These are phyloP conservation scores for Gossypioides kirkii DNA, from an alignment of 345 rosid genomes.

Conservation along the genomic window DNA sequence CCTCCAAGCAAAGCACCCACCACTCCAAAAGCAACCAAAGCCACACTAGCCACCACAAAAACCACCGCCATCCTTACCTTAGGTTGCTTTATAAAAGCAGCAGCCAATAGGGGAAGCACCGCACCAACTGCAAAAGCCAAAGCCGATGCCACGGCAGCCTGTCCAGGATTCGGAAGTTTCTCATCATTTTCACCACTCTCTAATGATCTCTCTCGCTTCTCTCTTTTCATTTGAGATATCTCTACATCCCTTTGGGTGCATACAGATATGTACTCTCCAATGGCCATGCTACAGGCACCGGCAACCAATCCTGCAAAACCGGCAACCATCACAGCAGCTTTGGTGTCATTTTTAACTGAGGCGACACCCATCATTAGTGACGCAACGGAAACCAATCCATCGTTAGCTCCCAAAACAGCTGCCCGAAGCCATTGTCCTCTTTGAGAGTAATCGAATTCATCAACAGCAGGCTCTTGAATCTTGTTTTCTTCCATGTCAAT, in stretches of 20 bases:
- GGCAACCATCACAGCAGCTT: slow-evolving; percentile 57
- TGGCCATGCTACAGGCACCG: slow-evolving; percentile 56
- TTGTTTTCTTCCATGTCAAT: not conserved
- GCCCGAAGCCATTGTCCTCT: too few species aligned
- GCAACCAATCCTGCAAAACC: slow-evolving; percentile 53
- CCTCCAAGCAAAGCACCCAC: slow-evolving; percentile 77
- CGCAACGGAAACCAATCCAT: slow-evolving; percentile 29
- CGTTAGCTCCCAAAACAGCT: too few species aligned
- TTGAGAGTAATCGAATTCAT: not conserved
- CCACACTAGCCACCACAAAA: slow-evolving; percentile 51
- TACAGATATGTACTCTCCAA: slow-evolving; percentile 79
- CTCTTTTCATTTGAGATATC: slow-evolving; percentile 50
- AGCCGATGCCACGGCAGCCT: slow-evolving; percentile 85
- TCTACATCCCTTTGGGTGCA: slow-evolving; percentile 65
- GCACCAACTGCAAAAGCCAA: slow-evolving; percentile 78
- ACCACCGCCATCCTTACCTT: slow-evolving; percentile 55
- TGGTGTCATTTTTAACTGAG: slow-evolving; percentile 52
- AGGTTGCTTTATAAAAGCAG: slow-evolving; percentile 64
- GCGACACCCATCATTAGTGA: slow-evolving; percentile 82
- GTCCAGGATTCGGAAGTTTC: slow-evolving; percentile 65
- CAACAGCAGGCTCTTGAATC: not conserved
- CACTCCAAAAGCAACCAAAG: slow-evolving; percentile 63
- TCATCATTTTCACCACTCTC: slow-evolving; percentile 10
- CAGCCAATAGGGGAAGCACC: slow-evolving; percentile 74
- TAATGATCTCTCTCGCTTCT: not conserved